Evolutionary conservation across 257 asterid species (phyloP), one percentile per base, ranked within the genome.

Genomic region (Nicotiana undulata): DNA sequence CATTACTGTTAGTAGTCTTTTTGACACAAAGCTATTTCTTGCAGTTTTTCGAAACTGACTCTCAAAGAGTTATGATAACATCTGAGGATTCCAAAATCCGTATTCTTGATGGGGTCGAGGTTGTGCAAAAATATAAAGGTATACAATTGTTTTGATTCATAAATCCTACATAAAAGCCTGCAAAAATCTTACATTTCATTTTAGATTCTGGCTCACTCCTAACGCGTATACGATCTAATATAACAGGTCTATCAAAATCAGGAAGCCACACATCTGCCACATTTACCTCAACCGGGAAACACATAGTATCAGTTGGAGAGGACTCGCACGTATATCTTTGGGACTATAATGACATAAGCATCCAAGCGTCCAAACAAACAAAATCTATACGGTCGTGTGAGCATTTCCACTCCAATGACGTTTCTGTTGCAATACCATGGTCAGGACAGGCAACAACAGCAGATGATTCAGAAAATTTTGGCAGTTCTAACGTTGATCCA

Each of bases 101-200:
- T 2, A 86, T 93, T 70, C 94, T 95, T 29, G 95, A 95, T 51
- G 97, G 95, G 81, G 81, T 86, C n/a, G 93, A 92, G 75, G 80
- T 90, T 82, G 93, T 95, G 80, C 89, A 82, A 75, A 93, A 95
- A 81, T 93, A 93, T 87, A 91, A 79, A 93, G 97, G 98, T 93
- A 86, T 9, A 46, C 4, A 74, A 63, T 68, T 26, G 56, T 1
- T 34, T 53, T 31, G 28, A n/a, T 26, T 44, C 44, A 0, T 9
- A 44, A 63, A 29, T 82, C 37, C 80, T 67, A 22, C 9, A 22
- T 40, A 70, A 44, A 70, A 55, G 37, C 16, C 44, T 26, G 17
- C 40, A 18, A 60, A 78, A 74, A 78, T 40, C 17, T 18, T 15
- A 4, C 55, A 37, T 5, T 4, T 37, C 68, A 22, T 32, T 34